Evolutionary conservation across 2,329 filamentous ascomycete species (phyloP).

Genomic region (Colletotrichum sp.): DNA sequence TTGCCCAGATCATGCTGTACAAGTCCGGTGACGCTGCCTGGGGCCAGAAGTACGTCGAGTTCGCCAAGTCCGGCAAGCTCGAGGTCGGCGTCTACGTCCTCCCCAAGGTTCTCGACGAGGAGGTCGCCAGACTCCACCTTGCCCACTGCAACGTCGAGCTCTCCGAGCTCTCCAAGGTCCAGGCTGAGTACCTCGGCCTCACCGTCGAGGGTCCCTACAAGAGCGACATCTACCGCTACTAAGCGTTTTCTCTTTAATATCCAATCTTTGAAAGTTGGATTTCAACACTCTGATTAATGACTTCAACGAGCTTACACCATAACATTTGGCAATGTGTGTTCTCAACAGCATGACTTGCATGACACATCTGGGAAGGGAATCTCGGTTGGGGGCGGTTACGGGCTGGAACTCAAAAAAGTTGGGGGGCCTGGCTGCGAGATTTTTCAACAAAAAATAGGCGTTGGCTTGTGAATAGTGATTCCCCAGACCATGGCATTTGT

Average conservation of each 20-base stretch:
- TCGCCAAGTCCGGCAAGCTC: slow-evolving; percentile 90
- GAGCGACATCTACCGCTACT: slow-evolving; percentile 74
- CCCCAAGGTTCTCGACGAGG: slow-evolving; percentile 99
- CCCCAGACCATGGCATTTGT: slow-evolving; percentile 34
- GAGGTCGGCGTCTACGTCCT: slow-evolving; percentile 92
- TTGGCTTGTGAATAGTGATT: slow-evolving; percentile 35
- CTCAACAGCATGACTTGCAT: slow-evolving; percentile 50
- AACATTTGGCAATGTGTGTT: slow-evolving; percentile 36
- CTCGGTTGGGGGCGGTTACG: slow-evolving; percentile 25
- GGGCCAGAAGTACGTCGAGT: slow-evolving; percentile 94
- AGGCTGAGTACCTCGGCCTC: slow-evolving; percentile 95
- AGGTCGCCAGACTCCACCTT: slow-evolving; percentile 94
- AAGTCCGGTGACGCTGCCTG: slow-evolving; percentile 90
- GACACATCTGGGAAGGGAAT: slow-evolving; percentile 36
- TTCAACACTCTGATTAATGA: slow-evolving; percentile 24
- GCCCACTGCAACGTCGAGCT: slow-evolving; percentile 95
- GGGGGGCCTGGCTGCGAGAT: slow-evolving; percentile 32
- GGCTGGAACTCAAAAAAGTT: slow-evolving; percentile 29
- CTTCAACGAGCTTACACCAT: slow-evolving; percentile 23
- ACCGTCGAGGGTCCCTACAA: slow-evolving; percentile 91
- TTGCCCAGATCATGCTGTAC: slow-evolving; percentile 98
- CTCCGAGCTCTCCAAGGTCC: slow-evolving; percentile 80
- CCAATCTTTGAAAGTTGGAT: slow-evolving; percentile 18
- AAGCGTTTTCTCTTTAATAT: slow-evolving; percentile 40
- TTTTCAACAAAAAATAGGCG: slow-evolving; percentile 41